Percentiles rank a stretch among this genome's conserved stretches.
Evolutionary conservation across 352 stramenopile genomes (phyloP).

Genomic region (Pelagophyceae sp.): DNA sequence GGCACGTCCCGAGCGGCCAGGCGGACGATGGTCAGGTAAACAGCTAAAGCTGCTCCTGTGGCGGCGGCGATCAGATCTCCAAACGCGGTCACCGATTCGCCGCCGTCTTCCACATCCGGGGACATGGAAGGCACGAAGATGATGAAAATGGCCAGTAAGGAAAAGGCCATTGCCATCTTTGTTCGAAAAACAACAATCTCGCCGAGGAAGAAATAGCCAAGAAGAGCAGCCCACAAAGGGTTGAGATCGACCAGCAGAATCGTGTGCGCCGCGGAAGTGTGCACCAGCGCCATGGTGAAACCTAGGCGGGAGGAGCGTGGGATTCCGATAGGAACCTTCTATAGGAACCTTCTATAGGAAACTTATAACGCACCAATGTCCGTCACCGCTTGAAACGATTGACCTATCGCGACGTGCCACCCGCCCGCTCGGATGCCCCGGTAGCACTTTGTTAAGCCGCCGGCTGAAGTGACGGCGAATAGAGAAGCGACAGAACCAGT

Average conservation of each 20-base stretch:
- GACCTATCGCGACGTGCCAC: background rate
- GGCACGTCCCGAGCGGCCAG: background rate
- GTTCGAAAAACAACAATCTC: background rate
- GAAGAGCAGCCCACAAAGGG: background rate
- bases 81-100: background rate
- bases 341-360: too few species aligned
- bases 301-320: background rate
- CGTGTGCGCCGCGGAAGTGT: background rate
- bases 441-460: background rate
- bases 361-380: background rate
- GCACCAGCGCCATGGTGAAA: background rate
- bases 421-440: background rate
- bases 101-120: background rate
- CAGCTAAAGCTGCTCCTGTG: background rate
- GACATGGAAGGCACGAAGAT: background rate
- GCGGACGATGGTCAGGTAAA: background rate
- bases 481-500: too few species aligned
- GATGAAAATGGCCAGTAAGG: background rate
- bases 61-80: background rate
- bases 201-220: background rate
- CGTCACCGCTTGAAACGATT: background rate
- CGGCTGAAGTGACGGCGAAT: too few species aligned
- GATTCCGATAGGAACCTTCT: too few species aligned
- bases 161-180: background rate
- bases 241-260: constrained; percentile 10